Conservation (phyloP, 805 yeast genomes). For the Metschnikowia borealis region DNA sequence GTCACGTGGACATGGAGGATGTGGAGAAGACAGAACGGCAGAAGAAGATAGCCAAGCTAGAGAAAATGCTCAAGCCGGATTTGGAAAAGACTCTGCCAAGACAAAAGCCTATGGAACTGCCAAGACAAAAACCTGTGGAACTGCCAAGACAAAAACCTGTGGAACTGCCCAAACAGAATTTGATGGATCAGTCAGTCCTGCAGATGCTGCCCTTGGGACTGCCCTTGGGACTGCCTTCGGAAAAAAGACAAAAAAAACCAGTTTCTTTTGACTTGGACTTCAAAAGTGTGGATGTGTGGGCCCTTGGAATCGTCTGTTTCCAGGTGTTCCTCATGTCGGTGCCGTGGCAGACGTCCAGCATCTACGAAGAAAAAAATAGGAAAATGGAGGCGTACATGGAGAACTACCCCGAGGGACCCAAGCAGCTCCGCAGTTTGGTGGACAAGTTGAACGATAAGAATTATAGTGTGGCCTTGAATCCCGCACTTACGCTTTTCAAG, state of each 20-base stretch:
- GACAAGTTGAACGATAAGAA: conserved; percentile 25
- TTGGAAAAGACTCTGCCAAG: background rate
- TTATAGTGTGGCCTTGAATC: conserved; percentile 21
- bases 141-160: too few species aligned
- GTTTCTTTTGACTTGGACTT: conserved; percentile 17
- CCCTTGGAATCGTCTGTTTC: conserved; percentile 48
- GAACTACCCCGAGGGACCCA: conserved; percentile 26
- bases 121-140: too few species aligned
- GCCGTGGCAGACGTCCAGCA: conserved; percentile 46
- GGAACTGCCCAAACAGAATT: too few species aligned
- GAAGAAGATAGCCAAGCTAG: conserved; percentile 4
- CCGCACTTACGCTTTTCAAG: conserved; percentile 32
- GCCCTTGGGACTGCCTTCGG: too few species aligned
- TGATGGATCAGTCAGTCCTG: too few species aligned
- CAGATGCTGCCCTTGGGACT: too few species aligned
- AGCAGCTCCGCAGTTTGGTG: conserved; percentile 20
- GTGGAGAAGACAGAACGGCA: conserved; percentile 5
- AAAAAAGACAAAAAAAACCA: too few species aligned
- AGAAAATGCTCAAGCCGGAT: background rate
- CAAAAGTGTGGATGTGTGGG: conserved; percentile 47
- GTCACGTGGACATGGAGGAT: background rate
- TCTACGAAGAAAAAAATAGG: conserved; percentile 19
- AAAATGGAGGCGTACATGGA: conserved; percentile 21
- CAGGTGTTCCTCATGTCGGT: conserved; percentile 39
- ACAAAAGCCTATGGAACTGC: background rate